Conservation (phyloP, 352 stramenopile genomes). For the Globisporangium alternatum region DNA sequence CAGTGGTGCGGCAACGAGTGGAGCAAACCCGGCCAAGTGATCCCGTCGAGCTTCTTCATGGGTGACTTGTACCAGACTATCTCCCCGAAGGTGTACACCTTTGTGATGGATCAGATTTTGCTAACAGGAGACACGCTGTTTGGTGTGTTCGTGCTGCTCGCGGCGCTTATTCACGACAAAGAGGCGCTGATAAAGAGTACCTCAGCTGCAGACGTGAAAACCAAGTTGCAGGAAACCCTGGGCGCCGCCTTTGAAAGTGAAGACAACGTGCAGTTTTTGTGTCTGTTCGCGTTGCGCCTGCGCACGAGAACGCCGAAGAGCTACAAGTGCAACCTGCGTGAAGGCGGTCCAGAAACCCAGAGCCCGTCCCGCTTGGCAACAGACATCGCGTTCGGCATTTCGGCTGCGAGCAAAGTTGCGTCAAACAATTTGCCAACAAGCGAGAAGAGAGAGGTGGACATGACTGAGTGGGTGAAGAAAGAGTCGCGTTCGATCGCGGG, state of each 20-base stretch:
- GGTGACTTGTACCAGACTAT: constrained; percentile 69
- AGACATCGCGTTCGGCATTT: constrained; percentile 53
- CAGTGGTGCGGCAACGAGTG: constrained; percentile 75
- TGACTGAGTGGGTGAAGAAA: constrained; percentile 78
- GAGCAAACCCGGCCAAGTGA: constrained; percentile 52
- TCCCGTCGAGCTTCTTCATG: constrained; percentile 56
- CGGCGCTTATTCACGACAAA: constrained; percentile 43
- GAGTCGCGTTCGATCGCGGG: constrained; percentile 68
- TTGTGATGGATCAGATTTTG: constrained; percentile 80
- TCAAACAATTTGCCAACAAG: constrained; percentile 19
- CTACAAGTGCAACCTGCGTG: constrained; percentile 56
- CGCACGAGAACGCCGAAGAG: constrained; percentile 58
- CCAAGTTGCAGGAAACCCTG: constrained; percentile 38
- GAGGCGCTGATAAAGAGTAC: constrained; percentile 34
- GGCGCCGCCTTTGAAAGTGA: constrained; percentile 30
- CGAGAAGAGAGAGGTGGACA: constrained; percentile 49
- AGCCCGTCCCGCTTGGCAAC: constrained; percentile 55
- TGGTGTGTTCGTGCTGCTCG: constrained; percentile 68
- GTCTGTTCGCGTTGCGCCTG: constrained; percentile 54
- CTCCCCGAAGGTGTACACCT: constrained; percentile 51
- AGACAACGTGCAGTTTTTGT: constrained; percentile 53
- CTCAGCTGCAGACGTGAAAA: constrained; percentile 37
- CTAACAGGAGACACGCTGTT: constrained; percentile 68
- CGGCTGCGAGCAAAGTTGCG: constrained; percentile 15
- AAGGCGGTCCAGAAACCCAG: constrained; percentile 29